phyloP scores from a whole-genome alignment of 2,329 filamentous ascomycete genomes.

The Fusarium annulatum region DNA sequence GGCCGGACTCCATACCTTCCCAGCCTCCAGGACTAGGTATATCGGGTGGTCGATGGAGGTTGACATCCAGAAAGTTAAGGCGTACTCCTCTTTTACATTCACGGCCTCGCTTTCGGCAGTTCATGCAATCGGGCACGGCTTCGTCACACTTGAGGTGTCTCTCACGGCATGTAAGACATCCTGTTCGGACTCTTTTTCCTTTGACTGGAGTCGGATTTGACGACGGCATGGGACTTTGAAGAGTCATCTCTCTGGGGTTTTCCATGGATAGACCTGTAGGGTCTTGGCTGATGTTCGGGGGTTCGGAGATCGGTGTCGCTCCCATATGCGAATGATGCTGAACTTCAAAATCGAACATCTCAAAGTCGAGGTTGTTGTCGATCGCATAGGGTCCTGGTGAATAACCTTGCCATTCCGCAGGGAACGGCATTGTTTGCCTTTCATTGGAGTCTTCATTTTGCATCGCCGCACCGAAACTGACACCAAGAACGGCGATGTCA shows the following conservation, averaged over 20 bases:
- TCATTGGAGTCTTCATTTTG: constrained; percentile 37
- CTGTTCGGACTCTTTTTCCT: constrained; percentile 86
- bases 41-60: constrained; percentile 74
- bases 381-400: constrained; percentile 16
- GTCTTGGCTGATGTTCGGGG: constrained; percentile 14
- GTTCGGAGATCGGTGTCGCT: constrained; percentile 12
- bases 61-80: constrained; percentile 91
- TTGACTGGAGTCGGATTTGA: constrained; percentile 36
- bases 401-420: constrained; percentile 27
- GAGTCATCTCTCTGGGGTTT: constrained; percentile 23
- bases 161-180: constrained; percentile 90
- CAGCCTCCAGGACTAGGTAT: constrained; percentile 41
- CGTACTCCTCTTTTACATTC: constrained; percentile 87
- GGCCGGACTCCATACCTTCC: constrained; percentile 38
- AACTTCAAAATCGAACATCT: constrained; percentile 7
- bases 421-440: constrained; percentile 29
- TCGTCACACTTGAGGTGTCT: constrained; percentile 94
- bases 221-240: constrained; percentile 9
- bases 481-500: constrained; percentile 37
- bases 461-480: constrained; percentile 41
- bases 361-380: constrained; percentile 1
- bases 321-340: constrained; percentile 13
- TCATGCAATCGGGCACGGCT: constrained; percentile 70
- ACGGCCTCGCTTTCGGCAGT: constrained; percentile 89
- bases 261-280: constrained; percentile 10